Base-by-base conservation (phyloP, 179 eudicot genomes). In the Silene noctiflora region DNA sequence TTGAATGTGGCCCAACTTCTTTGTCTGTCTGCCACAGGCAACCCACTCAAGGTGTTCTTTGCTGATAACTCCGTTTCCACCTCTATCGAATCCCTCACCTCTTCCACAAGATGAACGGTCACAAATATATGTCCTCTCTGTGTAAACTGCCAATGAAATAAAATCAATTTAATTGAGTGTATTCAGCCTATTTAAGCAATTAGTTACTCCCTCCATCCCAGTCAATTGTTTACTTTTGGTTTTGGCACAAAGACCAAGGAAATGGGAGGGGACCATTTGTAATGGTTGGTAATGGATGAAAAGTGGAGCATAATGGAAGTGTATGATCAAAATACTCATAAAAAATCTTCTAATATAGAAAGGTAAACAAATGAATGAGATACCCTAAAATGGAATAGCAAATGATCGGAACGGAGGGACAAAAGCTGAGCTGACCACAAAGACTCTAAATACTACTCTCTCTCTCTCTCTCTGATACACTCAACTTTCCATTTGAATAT, bases 61-160 rank as follows among this genome's bases (percentile, higher is more conserved):
- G 89, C 48, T 27, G 88, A 87, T 72, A 84, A 61, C 79, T 77
- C 91, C 2, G 79, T 78, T 70, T 86, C 89, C 72, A 76, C 80
- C 29, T 90, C 92, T 11, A 78, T 55, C 2, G 86, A 77, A 39
- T 87, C 87, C 81, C 81, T 76, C 77, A 92, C 89, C 81, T 92
- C 96, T 75, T 89, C 94, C 33, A 83, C 85, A 9, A 86, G 91
- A 84, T 91, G 88, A 71, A 91, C 91, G 0, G 90, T 89, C 63
- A 92, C 88, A 69, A 89, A 89, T 48, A 92, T 87, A 78, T 93
- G 97, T 56, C 97, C 97, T 82, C 72, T 88, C 53, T 91, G 91
- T 0, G 96, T 92, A 87, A 92, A 92, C 97, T 92, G 89, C 72
- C 74, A 82, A 22, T 25, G 58, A 61, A 61, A 76, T 69, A 53